A percentile compares a stretch with the other conserved stretches of the same genome.
Conservation (phyloP, 305 asterid species). For the Solanum chacoense region DNA sequence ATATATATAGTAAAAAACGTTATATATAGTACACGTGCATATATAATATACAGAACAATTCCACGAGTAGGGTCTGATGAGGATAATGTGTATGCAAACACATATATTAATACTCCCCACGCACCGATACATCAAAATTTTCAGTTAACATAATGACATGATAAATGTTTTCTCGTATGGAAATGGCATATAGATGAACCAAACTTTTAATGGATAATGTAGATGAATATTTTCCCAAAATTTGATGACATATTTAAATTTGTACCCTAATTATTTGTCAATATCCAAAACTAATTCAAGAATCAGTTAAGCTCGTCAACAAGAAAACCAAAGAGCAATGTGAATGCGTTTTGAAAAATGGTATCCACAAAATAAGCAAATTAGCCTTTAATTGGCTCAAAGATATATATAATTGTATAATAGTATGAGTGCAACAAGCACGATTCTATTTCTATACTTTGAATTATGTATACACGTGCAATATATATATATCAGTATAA, state of each 20-base stretch:
- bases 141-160: background rate
- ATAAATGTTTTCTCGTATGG: background rate
- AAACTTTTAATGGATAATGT: too few species aligned
- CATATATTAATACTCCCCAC: background rate
- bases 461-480: too few species aligned
- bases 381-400: background rate
- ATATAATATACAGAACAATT: background rate
- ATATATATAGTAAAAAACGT: background rate
- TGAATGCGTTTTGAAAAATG: background rate
- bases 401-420: background rate
- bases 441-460: too few species aligned
- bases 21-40: background rate
- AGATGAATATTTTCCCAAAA: too few species aligned
- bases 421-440: too few species aligned
- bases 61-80: background rate
- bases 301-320: background rate
- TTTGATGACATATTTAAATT: too few species aligned
- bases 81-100: background rate
- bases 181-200: background rate
- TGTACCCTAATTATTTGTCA: background rate
- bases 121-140: too few species aligned
- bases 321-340: background rate
- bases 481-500: background rate
- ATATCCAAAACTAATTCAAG: background rate
- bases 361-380: background rate